Percentiles rank a stretch among this genome's conserved stretches.
Conservation (phyloP, 106 monocot species). For the Dactylorhiza incarnata region DNA sequence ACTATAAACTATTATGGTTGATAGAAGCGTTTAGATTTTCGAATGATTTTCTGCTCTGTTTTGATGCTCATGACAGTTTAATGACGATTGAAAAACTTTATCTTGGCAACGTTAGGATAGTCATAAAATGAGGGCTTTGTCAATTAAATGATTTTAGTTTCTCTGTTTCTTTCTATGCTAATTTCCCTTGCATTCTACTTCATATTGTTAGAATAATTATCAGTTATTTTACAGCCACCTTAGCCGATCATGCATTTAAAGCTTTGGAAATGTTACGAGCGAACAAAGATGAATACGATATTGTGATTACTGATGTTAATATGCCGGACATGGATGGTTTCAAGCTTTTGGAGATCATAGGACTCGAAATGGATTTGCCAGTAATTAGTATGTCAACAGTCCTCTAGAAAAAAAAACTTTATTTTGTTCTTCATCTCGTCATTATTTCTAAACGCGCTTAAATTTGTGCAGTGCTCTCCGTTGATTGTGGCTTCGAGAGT, state of each 20-base stretch:
- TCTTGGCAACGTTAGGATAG: too few species aligned
- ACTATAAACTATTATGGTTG: too few species aligned
- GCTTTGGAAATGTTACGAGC: constrained; percentile 24
- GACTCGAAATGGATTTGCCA: constrained; percentile 27
- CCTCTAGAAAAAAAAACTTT: neutral
- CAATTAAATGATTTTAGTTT: too few species aligned
- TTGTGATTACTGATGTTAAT: constrained; percentile 30
- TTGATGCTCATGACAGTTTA: too few species aligned
- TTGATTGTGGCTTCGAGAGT: constrained; percentile 7
- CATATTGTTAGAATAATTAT: neutral
- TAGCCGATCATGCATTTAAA: constrained; percentile 7
- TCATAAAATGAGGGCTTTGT: too few species aligned
- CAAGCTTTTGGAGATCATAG: constrained; percentile 21
- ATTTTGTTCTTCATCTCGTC: neutral
- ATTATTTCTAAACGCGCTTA: neutral
- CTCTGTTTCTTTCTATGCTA: too few species aligned
- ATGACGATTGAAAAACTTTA: too few species aligned
- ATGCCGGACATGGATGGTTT: constrained; percentile 45
- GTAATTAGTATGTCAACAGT: constrained; percentile 25
- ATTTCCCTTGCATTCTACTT: neutral
- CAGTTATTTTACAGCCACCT: constrained; percentile 20
- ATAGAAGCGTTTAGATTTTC: too few species aligned
- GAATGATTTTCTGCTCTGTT: too few species aligned
- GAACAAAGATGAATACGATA: constrained; percentile 23
- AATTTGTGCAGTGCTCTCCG: constrained; percentile 28